Base-by-base conservation (phyloP, 2,329 filamentous ascomycete genomes). In the Aspergillus sp. region DNA sequence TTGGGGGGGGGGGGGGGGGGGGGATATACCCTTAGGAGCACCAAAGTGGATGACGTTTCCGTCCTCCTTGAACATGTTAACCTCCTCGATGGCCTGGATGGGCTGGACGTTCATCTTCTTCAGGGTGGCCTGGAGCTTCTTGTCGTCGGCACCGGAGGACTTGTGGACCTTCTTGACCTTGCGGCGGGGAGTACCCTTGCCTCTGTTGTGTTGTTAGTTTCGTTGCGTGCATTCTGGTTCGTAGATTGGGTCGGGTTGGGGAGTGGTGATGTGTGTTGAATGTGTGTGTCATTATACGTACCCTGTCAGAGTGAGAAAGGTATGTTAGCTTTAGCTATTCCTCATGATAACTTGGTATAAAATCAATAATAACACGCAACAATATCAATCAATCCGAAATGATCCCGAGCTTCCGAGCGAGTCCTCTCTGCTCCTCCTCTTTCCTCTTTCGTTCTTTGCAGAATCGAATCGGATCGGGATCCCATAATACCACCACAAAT, bases 41-140 rank as follows among this genome's bases (percentile, higher is more conserved):
- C 92, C 90, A 80, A 99, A 99, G 88, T 99, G 95, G 77, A 99
- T 98, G 81, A 99, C 95, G 81, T 99, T 99, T 81, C 95, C 95
- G 79, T 99, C 95, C 78, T 91, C 90, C 90, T 99, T 99, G 90
- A 99, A 99, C 95, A 99, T 99, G 90, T 99, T 99, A 80, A 99
- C 95, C 86, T 99, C 95, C 88, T 99, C 95, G 75, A 99, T 99
- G 70, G 91, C 92, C 85, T 96, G 93, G 82, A 99, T 98, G 75
- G 95, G 95, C 88, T 99, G 95, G 62, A 96, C 94, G 83, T 98
- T 98, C 81, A 99, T 88, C 90, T 99, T 99, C 91, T 99, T 99
- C 70, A 99, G 87, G 65, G 92, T 84, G 65, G 89, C 88, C 85
- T 99, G 95, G 68, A 99, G 91, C 88, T 99, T 99, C 91, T 97